Evolutionary conservation across 192 early-diverging fungal genomes (phyloP).

Genomic region (Linnemannia zychae): DNA sequence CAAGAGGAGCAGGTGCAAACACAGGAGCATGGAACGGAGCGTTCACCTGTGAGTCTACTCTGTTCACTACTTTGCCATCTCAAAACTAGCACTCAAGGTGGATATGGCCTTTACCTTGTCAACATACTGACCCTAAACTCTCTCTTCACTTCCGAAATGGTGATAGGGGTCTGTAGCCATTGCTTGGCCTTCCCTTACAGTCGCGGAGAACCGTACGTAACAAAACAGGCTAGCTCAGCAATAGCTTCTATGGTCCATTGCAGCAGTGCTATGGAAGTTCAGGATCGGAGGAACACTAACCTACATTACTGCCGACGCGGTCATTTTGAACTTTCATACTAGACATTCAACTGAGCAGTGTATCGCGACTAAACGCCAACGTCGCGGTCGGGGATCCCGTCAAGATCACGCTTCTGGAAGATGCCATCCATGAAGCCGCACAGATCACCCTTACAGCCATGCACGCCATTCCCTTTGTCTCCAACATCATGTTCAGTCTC

Average conservation of each 20-base stretch:
- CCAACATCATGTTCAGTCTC: conserved; percentile 64
- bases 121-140: not conserved
- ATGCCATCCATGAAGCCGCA: conserved; percentile 50
- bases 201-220: conserved; percentile 54
- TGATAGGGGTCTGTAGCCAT: conserved; percentile 62
- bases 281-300: not conserved
- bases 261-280: not conserved
- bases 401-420: conserved; percentile 38
- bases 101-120: not conserved
- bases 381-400: conserved; percentile 63
- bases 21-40: not conserved
- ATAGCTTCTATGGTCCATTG: too few species aligned
- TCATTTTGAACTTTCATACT: not conserved
- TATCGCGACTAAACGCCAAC: conserved; percentile 60
- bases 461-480: conserved; percentile 44
- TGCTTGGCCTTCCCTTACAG: conserved; percentile 69
- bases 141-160: not conserved
- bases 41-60: conserved; percentile 12
- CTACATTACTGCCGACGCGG: too few species aligned
- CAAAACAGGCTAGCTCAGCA: not conserved
- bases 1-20: not conserved
- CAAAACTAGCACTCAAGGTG: too few species aligned
- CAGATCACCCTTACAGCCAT: conserved; percentile 60
- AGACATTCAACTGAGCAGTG: conserved; percentile 66
- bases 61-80: too few species aligned